Evolutionary conservation across 352 stramenopile genomes (phyloP), one percentile per base, ranked within the genome.

Genomic region (Elongisporangium undulatum): DNA sequence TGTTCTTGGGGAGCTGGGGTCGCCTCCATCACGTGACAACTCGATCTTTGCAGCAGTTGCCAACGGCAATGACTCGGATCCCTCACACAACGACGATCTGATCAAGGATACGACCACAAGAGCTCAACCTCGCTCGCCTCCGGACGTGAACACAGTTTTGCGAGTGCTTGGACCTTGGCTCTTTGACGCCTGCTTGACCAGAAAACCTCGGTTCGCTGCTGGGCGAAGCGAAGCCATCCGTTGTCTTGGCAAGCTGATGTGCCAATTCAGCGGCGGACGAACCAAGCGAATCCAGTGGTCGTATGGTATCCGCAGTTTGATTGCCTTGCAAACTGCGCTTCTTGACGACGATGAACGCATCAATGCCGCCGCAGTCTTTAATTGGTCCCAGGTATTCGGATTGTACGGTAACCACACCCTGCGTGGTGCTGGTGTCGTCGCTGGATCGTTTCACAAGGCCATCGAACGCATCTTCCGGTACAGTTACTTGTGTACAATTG

Each of bases 111-210:
- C 70, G 20, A 63, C 64, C 3, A 68, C 52, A 1, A 49, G 59
- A 4, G 63, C 71, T 6, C 79, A 82, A 49, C 67, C 79, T 8
- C 72, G 82, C 55, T 79, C 79, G 17, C 82, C 86, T n/a, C 86
- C 86, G 26, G 86, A 95, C 56, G 81, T 94, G 19, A 95, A 95
- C 62, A 89, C 86, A 1, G 84, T 95, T 29, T 53, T 95, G 23
- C 70, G 86, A 8, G 52, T 95, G 54, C 68, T 95, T 16, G 86
- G 86, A 3, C 85, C 86, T 13, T 95, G 86, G 86, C 61, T 95
- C 0, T 95, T 95, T 66, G 86, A 95, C 49, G 86, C 86, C 6
- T 93, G 79, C 45, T 66, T 95, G 49, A 91, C 75, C 15, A 84
- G 86, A 12, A 87, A 85, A 21, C 64, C 68, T 8, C 80, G 81